Evolutionary conservation across 768 basidiomycete species (phyloP).

Genomic region (Mycena epipterygia): DNA sequence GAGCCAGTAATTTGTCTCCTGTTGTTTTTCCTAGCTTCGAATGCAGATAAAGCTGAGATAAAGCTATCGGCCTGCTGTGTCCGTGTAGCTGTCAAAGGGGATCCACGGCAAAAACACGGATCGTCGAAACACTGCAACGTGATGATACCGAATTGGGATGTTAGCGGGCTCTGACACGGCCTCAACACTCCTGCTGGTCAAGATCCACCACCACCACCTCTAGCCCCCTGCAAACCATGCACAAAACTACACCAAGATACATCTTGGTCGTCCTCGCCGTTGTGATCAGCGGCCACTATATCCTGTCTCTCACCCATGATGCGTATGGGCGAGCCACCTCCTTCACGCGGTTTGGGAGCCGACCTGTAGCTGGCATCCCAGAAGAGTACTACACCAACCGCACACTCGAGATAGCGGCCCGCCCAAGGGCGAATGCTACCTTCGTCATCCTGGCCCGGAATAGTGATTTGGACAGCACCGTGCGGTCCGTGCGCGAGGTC

Average conservation of each 20-base stretch:
- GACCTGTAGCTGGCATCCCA: conserved; percentile 11
- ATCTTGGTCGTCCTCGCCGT: conserved; percentile 28
- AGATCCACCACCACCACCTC: background rate
- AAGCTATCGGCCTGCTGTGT: no score
- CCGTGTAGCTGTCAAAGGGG: no score
- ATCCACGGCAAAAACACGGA: no score
- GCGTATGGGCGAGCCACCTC: conserved; percentile 65
- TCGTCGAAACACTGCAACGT: no score
- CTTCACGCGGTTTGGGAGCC: conserved; percentile 35
- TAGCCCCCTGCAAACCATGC: background rate
- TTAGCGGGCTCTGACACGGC: background rate
- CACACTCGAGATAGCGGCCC: conserved; percentile 36
- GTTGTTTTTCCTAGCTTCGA: no score
- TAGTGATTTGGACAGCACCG: conserved; percentile 70
- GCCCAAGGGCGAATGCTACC: conserved; percentile 54
- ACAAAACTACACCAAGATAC: background rate
- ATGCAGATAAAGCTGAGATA: no score
- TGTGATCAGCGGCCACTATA: conserved; percentile 53
- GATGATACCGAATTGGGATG: background rate
- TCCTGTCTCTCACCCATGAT: conserved; percentile 65
- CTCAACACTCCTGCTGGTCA: background rate
- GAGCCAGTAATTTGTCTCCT: no score
- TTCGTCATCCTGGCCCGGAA: conserved; percentile 75
- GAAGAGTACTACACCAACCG: conserved; percentile 48
- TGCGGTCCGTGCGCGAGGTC: conserved; percentile 78